Evolutionary conservation across 176 grass and related monocot genomes (phyloP).

Genomic region (Phragmites australis): DNA sequence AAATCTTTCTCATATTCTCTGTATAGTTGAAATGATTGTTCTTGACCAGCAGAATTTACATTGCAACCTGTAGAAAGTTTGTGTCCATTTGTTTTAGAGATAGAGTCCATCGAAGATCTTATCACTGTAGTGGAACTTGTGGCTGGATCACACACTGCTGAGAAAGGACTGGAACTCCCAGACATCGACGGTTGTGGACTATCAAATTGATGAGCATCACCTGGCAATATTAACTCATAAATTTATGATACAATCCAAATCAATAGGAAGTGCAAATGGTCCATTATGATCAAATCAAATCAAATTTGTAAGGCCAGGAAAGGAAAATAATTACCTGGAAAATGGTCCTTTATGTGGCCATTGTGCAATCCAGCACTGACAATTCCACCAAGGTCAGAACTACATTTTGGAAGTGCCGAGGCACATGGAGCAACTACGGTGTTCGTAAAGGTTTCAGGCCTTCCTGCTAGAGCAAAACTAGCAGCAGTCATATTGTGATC

Average conservation of each 20-base stretch:
- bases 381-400: conserved; percentile 18
- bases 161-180: conserved; percentile 40
- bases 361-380: conserved; percentile 16
- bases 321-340: conserved; percentile 31
- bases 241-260: conserved; percentile 9
- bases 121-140: conserved; percentile 38
- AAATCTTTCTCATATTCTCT: conserved; percentile 21
- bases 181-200: conserved; percentile 43
- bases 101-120: conserved; percentile 13
- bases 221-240: conserved; percentile 40
- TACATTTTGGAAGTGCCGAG: conserved; percentile 29
- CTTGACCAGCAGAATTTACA: conserved; percentile 8
- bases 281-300: not conserved
- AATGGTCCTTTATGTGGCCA: conserved; percentile 42
- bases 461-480: conserved; percentile 25
- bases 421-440: conserved; percentile 25
- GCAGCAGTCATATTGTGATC: conserved; percentile 34
- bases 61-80: conserved; percentile 8
- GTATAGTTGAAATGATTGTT: conserved; percentile 8
- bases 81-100: conserved; percentile 4
- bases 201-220: conserved; percentile 37
- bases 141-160: conserved; percentile 42
- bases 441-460: conserved; percentile 34
- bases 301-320: not conserved
- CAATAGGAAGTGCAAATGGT: not conserved